phyloP scores from a whole-genome alignment of 768 basidiomycete species.

The Hericium rajendrae region DNA sequence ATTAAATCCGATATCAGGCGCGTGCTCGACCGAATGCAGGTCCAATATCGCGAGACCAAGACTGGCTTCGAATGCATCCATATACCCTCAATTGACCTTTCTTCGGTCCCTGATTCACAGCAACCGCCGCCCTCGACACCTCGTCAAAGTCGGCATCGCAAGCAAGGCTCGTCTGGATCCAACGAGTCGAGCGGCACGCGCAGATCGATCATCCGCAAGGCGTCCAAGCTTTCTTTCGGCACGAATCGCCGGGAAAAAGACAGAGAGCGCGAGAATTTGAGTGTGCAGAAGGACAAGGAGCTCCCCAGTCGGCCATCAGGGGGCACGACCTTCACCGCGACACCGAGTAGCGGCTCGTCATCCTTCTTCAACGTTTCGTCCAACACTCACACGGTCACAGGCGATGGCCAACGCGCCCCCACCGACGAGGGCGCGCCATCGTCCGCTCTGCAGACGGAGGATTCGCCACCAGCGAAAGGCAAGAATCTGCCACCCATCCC shows the following conservation, averaged over 20 bases:
- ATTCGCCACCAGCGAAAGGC: slow-evolving; percentile 43
- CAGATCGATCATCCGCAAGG: slow-evolving; percentile 58
- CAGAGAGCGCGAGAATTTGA: slow-evolving; percentile 23
- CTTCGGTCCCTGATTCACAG: slow-evolving; percentile 44
- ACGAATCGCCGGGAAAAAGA: slow-evolving; percentile 41
- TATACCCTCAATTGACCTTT: slow-evolving; percentile 84
- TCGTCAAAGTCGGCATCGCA: slow-evolving; percentile 28
- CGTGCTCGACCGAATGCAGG: slow-evolving; percentile 90
- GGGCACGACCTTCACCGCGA: slow-evolving; percentile 46
- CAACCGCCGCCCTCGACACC: slow-evolving; percentile 19
- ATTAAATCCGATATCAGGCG: slow-evolving; percentile 80
- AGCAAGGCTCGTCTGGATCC: slow-evolving; percentile 40
- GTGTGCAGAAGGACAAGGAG: slow-evolving; percentile 31
- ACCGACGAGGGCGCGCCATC: slow-evolving; percentile 10
- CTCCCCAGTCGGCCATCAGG: slow-evolving; percentile 31
- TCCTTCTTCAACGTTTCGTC: slow-evolving; percentile 80
- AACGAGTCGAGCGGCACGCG: slow-evolving; percentile 40
- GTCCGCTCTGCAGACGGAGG: slow-evolving; percentile 14
- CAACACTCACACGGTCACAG: slow-evolving; percentile 33
- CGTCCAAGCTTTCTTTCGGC: slow-evolving; percentile 72
- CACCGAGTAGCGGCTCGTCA: slow-evolving; percentile 67
- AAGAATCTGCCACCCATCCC: slow-evolving; percentile 77
- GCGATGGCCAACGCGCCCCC: slow-evolving; percentile 24
- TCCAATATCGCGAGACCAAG: slow-evolving; percentile 86
- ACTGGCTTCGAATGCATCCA: slow-evolving; percentile 96